A percentile compares a stretch with the other conserved stretches of the same genome.
Conservation (phyloP, 768 basidiomycete species). For the Clathrus columnatus region DNA sequence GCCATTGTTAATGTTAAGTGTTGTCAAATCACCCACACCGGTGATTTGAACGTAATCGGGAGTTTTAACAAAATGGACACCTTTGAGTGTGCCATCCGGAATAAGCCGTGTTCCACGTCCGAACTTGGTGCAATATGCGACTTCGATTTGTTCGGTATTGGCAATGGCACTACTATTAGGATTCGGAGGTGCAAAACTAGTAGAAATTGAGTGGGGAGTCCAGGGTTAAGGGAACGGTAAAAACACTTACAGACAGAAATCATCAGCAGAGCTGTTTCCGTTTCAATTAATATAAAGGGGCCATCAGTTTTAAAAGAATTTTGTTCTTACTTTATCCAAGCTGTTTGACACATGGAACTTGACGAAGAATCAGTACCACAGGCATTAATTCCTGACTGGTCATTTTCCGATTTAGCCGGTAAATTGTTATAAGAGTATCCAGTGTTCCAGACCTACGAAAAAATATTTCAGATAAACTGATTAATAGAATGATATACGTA, state of each 20-base stretch:
- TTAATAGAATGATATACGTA: neutral
- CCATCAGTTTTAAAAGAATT: neutral
- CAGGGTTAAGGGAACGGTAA: neutral
- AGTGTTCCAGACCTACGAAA: conserved; percentile 38
- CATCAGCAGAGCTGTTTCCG: conserved; percentile 35
- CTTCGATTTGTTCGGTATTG: conserved; percentile 48
- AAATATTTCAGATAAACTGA: neutral
- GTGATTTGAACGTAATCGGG: conserved; percentile 33
- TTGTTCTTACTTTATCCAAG: conserved; percentile 14
- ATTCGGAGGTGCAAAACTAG: conserved; percentile 27
- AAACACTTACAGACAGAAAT: conserved; percentile 36
- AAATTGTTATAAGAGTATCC: conserved; percentile 36
- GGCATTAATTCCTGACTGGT: conserved; percentile 29
- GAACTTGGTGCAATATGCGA: conserved; percentile 44
- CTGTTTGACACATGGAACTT: conserved; percentile 27
- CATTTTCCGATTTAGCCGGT: conserved; percentile 23
- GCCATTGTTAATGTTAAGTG: conserved; percentile 27
- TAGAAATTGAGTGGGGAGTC: neutral
- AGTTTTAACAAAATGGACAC: conserved; percentile 37
- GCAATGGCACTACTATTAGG: conserved; percentile 44
- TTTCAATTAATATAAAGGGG: neutral
- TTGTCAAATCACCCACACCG: conserved; percentile 33
- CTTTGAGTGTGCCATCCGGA: conserved; percentile 31
- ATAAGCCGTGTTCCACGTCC: conserved; percentile 34
- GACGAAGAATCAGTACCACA: conserved; percentile 29